These are phyloP conservation scores for Jamesozyma spencerorum DNA, from an alignment of 805 yeast genomes.

Conservation along the genomic window DNA sequence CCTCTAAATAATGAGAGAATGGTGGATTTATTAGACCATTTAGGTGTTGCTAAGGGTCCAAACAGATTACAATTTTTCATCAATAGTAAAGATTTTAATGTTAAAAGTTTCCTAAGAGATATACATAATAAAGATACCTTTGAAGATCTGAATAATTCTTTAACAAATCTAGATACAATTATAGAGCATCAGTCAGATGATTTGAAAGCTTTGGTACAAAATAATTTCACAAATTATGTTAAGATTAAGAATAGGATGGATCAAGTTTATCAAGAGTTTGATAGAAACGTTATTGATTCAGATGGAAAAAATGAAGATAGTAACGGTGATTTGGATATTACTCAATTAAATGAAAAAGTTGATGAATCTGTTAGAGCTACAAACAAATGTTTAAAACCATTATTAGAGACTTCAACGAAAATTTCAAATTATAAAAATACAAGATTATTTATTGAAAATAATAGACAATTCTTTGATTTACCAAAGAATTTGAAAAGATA, in stretches of 20 bases:
- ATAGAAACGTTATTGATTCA: slow-evolving; percentile 12
- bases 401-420: slow-evolving; percentile 41
- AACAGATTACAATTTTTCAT: slow-evolving; percentile 41
- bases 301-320: slow-evolving; percentile 9
- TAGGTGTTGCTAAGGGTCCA: slow-evolving; percentile 29
- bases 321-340: slow-evolving; percentile 29
- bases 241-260: slow-evolving; percentile 57
- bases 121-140: slow-evolving; percentile 49
- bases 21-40: slow-evolving; percentile 35
- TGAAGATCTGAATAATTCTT: slow-evolving; percentile 39
- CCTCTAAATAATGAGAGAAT: slow-evolving; percentile 43
- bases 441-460: slow-evolving; percentile 41
- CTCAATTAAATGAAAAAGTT: slow-evolving; percentile 33
- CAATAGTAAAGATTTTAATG: slow-evolving; percentile 50
- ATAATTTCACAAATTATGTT: slow-evolving; percentile 56
- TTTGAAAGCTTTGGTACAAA: slow-evolving; percentile 42
- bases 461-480: slow-evolving; percentile 46
- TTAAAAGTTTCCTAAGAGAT: slow-evolving; percentile 44
- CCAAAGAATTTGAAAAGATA: slow-evolving; percentile 40
- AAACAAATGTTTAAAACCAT: slow-evolving; percentile 48
- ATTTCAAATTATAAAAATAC: slow-evolving; percentile 43
- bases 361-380: slow-evolving; percentile 45
- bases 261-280: slow-evolving; percentile 46
- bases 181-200: slow-evolving; percentile 42
- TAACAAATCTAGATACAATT: slow-evolving; percentile 40